Base-by-base conservation (phyloP, 495 filamentous ascomycete species). In the Xylaria scruposa region DNA sequence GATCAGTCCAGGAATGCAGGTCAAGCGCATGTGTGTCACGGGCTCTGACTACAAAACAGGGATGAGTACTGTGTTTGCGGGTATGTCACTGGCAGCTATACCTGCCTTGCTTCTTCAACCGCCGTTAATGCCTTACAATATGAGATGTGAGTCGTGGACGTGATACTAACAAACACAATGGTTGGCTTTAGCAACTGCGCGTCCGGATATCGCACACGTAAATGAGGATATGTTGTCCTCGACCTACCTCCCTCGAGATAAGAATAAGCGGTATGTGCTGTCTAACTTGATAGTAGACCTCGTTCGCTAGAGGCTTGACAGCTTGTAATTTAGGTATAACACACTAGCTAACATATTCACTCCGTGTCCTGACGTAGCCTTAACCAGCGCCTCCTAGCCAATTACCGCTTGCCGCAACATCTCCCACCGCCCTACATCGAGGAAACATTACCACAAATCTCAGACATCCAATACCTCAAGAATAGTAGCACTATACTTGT, bases 381-480 rank as follows among this genome's bases (percentile, higher is more conserved):
- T 24, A 8, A 66, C 8, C 44, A 31, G 36, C 61, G 31, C 8
- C 38, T 67, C 49, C 15, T 73, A 17, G 31, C 19, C 7, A 58
- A 70, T 53, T 69, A 73, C 24, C 33, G 54, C 19, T 13, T 38
- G 5, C 24, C 33, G 3, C 1, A 15, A 26, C 1, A 1, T 13
- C 3, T 1, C 15, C 53, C 7, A 4, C 5, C 40, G 13, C 62
- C 64, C 31, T 64, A 60, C n/a, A 42, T 21, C 26, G 66, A 71
- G 44, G 15, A 49, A 3, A 0, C 0, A 7, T 21, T 71, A 9
- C 61, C 67, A 17, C 71, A 77, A 9, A 67, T 78, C 9, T 75
- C 74, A 1, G 77, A 76, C 24, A 75, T 84, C 63, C 73, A 73
- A 54, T 81, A 79, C 29, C 78, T 79, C 46, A 70, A 71, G 44